Evolutionary conservation across 2,329 filamentous ascomycete species (phyloP).

Genomic region (Neofusicoccum umdonicola): DNA sequence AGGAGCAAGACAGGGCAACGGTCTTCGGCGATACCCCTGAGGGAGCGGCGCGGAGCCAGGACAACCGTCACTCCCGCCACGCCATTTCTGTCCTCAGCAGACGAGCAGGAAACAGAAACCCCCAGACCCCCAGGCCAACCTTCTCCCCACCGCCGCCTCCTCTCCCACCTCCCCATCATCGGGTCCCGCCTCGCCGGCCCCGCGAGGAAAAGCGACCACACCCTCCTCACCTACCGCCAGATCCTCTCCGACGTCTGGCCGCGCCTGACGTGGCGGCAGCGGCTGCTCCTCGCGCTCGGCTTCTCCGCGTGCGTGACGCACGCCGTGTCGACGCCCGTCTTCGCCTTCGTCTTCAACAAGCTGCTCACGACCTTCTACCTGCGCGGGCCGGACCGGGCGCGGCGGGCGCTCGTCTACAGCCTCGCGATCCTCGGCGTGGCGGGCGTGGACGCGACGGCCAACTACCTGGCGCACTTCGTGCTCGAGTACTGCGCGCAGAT

Average conservation of each 20-base stretch:
- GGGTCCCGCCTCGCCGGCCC: background rate
- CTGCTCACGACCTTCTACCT: slow-evolving; percentile 70
- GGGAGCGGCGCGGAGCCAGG: background rate
- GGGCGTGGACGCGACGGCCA: slow-evolving; percentile 61
- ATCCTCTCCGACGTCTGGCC: slow-evolving; percentile 73
- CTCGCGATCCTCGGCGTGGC: slow-evolving; percentile 68
- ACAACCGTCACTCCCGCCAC: background rate
- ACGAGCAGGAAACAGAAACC: background rate
- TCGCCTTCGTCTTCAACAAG: slow-evolving; percentile 72
- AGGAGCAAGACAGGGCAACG: background rate
- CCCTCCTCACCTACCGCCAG: slow-evolving; percentile 40
- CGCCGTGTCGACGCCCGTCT: slow-evolving; percentile 67
- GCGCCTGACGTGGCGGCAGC: slow-evolving; percentile 52
- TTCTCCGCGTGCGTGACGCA: slow-evolving; percentile 62
- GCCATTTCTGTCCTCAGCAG: background rate
- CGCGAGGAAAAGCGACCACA: background rate
- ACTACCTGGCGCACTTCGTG: slow-evolving; percentile 66
- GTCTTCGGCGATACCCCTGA: background rate
- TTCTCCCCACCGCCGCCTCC: background rate
- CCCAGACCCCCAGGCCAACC: no score
- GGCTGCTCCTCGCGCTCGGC: slow-evolving; percentile 57
- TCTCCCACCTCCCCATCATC: background rate
- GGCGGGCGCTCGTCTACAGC: slow-evolving; percentile 63
- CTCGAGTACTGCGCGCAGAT: slow-evolving; percentile 69
- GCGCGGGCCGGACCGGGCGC: slow-evolving; percentile 39